phyloP scores from a whole-genome alignment of 495 filamentous ascomycete genomes.

The Talaromyces trachyspermus region DNA sequence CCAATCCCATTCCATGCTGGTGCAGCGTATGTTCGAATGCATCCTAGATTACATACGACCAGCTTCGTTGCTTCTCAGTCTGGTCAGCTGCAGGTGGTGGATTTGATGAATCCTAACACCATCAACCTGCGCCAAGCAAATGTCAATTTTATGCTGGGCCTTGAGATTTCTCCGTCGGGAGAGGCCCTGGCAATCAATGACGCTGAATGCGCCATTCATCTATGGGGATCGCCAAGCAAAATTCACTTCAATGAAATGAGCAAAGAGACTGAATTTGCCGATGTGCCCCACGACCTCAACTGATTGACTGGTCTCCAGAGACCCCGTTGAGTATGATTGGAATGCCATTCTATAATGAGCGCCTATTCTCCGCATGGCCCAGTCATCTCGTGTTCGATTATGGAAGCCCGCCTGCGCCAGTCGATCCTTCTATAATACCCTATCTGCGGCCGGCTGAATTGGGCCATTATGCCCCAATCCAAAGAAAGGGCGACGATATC shows the following conservation, averaged over 20 bases:
- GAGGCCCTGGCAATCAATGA: conserved; percentile 82
- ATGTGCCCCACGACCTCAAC: conserved; percentile 44
- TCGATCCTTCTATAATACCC: conserved; percentile 66
- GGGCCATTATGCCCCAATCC: conserved; percentile 73
- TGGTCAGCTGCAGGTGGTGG: conserved; percentile 88
- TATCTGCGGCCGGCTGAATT: conserved; percentile 61
- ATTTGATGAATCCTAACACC: conserved; percentile 88
- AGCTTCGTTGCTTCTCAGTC: conserved; percentile 83
- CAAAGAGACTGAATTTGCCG: conserved; percentile 69
- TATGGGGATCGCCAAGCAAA: conserved; percentile 90
- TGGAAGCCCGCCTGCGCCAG: conserved; percentile 68
- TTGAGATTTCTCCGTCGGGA: conserved; percentile 86
- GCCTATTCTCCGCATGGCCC: conserved; percentile 83
- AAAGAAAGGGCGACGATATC: conserved; percentile 65
- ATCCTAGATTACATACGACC: conserved; percentile 88
- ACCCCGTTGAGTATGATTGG: conserved; percentile 80
- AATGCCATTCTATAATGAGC: conserved; percentile 88
- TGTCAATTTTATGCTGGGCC: conserved; percentile 60
- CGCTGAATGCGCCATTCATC: conserved; percentile 65
- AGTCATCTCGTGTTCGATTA: conserved; percentile 73
- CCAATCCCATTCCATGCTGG: conserved; percentile 89
- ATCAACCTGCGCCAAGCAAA: conserved; percentile 85
- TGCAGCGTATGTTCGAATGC: conserved; percentile 88
- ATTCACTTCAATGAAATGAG: conserved; percentile 83
- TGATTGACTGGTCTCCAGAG: conserved; percentile 63